These are phyloP conservation scores for Acarospora socialis DNA, from an alignment of 2,329 filamentous ascomycete genomes.

Conservation along the genomic window DNA sequence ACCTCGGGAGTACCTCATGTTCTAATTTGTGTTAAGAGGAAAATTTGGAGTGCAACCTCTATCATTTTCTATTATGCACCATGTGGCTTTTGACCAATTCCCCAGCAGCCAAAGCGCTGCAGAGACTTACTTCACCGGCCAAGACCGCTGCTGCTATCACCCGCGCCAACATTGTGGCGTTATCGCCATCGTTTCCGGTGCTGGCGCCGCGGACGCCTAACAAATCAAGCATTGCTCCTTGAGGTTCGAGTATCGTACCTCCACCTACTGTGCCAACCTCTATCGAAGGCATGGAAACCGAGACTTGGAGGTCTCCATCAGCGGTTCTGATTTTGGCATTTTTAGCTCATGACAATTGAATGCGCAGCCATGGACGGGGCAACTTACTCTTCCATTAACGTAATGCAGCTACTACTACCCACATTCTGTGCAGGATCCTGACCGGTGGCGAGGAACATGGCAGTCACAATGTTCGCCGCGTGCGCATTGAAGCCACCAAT, in stretches of 20 bases:
- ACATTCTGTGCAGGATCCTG: slow-evolving; percentile 97
- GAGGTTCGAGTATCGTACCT: slow-evolving; percentile 90
- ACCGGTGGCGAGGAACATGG: slow-evolving; percentile 87
- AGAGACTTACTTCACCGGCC: slow-evolving; percentile 83
- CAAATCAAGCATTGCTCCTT: slow-evolving; percentile 91
- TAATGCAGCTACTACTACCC: slow-evolving; percentile 95
- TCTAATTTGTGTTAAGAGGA: too few species aligned
- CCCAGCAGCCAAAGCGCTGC: slow-evolving; percentile 80
- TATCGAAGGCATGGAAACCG: slow-evolving; percentile 94
- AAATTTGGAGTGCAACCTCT: too few species aligned
- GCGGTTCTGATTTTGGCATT: slow-evolving; percentile 8
- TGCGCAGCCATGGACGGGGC: background rate
- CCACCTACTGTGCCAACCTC: slow-evolving; percentile 96
- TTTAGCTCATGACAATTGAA: slow-evolving; percentile 1
- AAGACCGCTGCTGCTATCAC: slow-evolving; percentile 79
- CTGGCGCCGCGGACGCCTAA: slow-evolving; percentile 87
- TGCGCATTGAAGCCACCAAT: slow-evolving; percentile 97
- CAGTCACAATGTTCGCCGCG: slow-evolving; percentile 91
- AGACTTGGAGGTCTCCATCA: slow-evolving; percentile 84
- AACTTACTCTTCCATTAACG: slow-evolving; percentile 96
- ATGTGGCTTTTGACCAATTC: slow-evolving; percentile 90
- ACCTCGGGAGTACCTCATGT: too few species aligned
- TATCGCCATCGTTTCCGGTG: slow-evolving; percentile 79
- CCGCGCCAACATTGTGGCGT: slow-evolving; percentile 74
- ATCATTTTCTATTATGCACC: too few species aligned